phyloP scores from a whole-genome alignment of 768 basidiomycete genomes.

The Leccinellum luteum region DNA sequence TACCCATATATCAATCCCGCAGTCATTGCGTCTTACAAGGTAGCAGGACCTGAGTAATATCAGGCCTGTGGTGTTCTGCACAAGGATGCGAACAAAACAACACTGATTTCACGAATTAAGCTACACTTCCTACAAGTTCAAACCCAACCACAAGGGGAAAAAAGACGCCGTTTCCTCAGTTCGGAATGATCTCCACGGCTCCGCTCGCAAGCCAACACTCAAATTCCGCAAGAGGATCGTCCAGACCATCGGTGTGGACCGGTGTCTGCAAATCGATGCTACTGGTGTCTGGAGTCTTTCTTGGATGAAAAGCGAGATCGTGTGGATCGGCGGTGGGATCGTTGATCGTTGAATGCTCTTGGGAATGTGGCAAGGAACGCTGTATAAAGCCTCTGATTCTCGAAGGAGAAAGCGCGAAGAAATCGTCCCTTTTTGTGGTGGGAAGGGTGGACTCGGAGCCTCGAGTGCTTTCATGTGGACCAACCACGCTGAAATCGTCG shows the following conservation, averaged over 20 bases:
- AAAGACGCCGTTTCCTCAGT: conserved; percentile 10
- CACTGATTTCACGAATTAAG: too few species aligned
- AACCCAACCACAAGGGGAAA: neutral
- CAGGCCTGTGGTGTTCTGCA: neutral
- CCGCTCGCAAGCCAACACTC: conserved; percentile 70
- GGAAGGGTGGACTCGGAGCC: neutral
- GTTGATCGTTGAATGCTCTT: neutral
- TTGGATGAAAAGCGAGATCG: neutral
- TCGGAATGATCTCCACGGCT: conserved; percentile 49
- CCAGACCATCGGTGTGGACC: neutral
- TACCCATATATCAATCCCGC: neutral
- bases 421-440: conserved; percentile 2
- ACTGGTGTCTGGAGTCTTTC: neutral
- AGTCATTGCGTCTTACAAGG: neutral
- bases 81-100: neutral
- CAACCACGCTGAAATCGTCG: neutral
- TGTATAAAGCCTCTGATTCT: conserved; percentile 24
- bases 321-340: neutral
- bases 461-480: neutral
- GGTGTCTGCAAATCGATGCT: neutral
- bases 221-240: conserved; percentile 62
- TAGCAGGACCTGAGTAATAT: neutral
- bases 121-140: too few species aligned
- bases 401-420: conserved; percentile 21
- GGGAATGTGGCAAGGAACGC: neutral